Conservation (phyloP, 1,284 basidiomycete species). For the Fomitopsis betulina region DNA sequence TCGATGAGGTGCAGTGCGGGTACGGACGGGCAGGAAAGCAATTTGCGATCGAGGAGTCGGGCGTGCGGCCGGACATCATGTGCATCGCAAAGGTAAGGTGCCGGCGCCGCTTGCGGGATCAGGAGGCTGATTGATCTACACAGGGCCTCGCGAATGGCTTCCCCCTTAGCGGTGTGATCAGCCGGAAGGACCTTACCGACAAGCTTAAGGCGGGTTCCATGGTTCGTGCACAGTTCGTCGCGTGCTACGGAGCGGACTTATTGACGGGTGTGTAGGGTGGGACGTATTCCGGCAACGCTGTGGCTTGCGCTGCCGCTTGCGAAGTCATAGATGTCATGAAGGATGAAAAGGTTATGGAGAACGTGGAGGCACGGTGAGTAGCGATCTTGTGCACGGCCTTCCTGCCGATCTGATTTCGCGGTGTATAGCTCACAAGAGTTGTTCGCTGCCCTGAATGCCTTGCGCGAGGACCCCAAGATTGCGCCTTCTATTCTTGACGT, state of each 20-base stretch:
- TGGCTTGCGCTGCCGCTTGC: conserved; percentile 83
- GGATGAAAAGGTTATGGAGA: conserved; percentile 75
- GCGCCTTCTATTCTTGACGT: conserved; percentile 66
- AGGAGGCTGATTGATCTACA: not conserved
- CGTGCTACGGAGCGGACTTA: conserved; percentile 5
- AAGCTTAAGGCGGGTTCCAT: conserved; percentile 77
- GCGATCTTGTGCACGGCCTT: not conserved
- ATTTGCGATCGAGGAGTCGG: conserved; percentile 78
- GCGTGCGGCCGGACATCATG: conserved; percentile 85
- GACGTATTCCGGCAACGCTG: conserved; percentile 88
- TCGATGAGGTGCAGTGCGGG: conserved; percentile 90
- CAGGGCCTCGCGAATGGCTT: conserved; percentile 92
- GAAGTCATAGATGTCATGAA: conserved; percentile 77
- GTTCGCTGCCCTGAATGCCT: conserved; percentile 51
- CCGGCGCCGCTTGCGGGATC: not conserved
- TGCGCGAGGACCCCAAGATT: conserved; percentile 51
- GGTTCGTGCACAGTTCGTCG: conserved; percentile 34
- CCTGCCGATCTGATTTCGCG: not conserved
- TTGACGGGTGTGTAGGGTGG: conserved; percentile 53
- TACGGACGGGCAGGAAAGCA: conserved; percentile 88
- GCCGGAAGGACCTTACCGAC: conserved; percentile 80
- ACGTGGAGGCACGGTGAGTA: conserved; percentile 66
- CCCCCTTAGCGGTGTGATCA: conserved; percentile 85
- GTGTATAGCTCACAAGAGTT: conserved; percentile 65
- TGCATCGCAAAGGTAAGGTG: conserved; percentile 75